Conservation (phyloP, 1,284 basidiomycete species). For the Microbotryum silenes-acaulis region DNA sequence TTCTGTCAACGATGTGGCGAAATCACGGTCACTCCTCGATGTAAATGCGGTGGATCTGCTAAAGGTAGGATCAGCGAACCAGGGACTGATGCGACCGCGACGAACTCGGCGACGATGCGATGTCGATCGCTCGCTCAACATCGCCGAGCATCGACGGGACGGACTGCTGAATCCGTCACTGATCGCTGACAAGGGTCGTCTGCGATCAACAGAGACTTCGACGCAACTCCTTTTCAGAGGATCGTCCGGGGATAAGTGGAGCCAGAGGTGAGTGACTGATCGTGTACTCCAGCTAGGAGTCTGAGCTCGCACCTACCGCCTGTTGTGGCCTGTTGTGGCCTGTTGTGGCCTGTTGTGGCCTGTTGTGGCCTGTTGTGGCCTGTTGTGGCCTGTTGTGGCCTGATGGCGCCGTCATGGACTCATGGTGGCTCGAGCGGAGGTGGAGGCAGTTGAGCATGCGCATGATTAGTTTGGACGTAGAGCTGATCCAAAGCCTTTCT, state of each 20-base stretch:
- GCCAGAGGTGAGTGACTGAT: constrained; percentile 4
- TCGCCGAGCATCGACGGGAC: constrained; percentile 4
- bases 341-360: too few species aligned
- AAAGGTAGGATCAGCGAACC: constrained; percentile 5
- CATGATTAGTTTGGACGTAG: background rate
- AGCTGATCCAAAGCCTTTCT: too few species aligned
- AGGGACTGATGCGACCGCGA: too few species aligned
- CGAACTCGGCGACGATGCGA: background rate
- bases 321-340: too few species aligned
- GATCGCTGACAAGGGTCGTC: too few species aligned
- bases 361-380: too few species aligned
- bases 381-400: too few species aligned
- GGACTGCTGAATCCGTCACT: background rate
- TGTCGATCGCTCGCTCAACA: background rate
- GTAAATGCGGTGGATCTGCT: constrained; percentile 20
- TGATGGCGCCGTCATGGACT: too few species aligned
- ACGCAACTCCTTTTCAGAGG: constrained; percentile 7
- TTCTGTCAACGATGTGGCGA: constrained; percentile 28
- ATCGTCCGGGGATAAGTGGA: constrained; percentile 15
- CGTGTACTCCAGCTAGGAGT: background rate
- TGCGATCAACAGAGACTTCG: constrained; percentile 11
- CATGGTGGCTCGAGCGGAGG: background rate
- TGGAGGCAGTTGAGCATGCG: background rate
- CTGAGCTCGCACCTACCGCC: too few species aligned
- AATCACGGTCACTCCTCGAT: constrained; percentile 4